Base-by-base conservation (phyloP, 768 basidiomycete genomes). In the Cystofilobasidium bisporidii region DNA sequence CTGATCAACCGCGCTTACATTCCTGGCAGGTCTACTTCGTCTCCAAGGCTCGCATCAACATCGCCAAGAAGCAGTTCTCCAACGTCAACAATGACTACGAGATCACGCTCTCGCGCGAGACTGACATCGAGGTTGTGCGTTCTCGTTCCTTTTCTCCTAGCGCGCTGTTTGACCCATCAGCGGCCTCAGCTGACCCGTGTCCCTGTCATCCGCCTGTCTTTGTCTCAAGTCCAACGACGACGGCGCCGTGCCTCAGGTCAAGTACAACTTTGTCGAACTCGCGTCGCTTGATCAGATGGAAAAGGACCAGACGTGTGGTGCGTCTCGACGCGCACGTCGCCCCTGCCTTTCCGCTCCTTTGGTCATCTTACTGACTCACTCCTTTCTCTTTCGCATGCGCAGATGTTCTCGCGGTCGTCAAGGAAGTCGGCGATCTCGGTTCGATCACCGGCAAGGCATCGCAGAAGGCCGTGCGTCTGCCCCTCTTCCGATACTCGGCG, bases 1-100 rank as follows among this genome's bases (percentile, higher is more conserved):
- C n/a, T n/a, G n/a, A n/a, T n/a, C n/a, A n/a, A n/a, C n/a, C n/a
- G n/a, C n/a, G n/a, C n/a, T n/a, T n/a, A n/a, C n/a, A n/a, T n/a
- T n/a, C n/a, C 50, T 41, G 74, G 73, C 45, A 75, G 73, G 92
- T 93, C 11, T 98, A 92, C 76, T 91, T 82, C 74, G 81, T 98
- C 64, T 91, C 91, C 0, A 89, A 87, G 75, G 96, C 88, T 8
- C 84, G 90, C 59, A 87, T 98, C 74, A 90, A 91, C 73, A 85
- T 97, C 18, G 94, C 93, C 38, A 98, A 96, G 80, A 97, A 92
- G 79, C 93, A 96, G 78, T 99, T 94, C 77, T 87, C 84, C 40
- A 91, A 89, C 74, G 77, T 94, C 60, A 79, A 82, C 70, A 96
- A 93, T 74, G 93, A 98, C 74, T 98, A 97, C 73, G 93, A 98